These are phyloP conservation scores for Trifolium pratense DNA, from an alignment of 306 rosid species.

Conservation along the genomic window DNA sequence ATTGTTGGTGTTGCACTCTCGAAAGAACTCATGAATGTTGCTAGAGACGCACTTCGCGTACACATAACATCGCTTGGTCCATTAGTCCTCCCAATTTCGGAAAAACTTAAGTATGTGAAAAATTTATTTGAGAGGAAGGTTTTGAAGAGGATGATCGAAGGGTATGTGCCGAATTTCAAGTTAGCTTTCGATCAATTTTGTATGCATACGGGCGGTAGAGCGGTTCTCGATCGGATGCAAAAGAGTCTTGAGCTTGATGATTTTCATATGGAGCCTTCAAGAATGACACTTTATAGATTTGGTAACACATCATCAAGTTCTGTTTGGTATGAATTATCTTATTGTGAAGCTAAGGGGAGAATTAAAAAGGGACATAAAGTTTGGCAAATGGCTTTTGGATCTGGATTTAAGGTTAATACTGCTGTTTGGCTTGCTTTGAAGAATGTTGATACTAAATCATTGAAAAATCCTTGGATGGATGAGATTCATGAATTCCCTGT, in stretches of 20 bases:
- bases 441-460: conserved; percentile 51
- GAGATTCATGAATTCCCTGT: conserved; percentile 77
- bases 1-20: conserved; percentile 68
- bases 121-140: conserved; percentile 60
- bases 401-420: conserved; percentile 85
- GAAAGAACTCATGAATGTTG: conserved; percentile 78
- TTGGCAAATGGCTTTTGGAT: conserved; percentile 92
- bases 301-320: conserved; percentile 89
- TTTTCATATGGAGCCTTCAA: conserved; percentile 84
- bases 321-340: conserved; percentile 82
- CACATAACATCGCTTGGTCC: conserved; percentile 84
- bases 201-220: conserved; percentile 60
- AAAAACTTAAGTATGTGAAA: conserved; percentile 58
- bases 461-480: conserved; percentile 69
- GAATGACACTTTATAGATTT: conserved; percentile 71
- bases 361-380: conserved; percentile 67
- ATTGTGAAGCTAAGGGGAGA: conserved; percentile 80
- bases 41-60: conserved; percentile 75
- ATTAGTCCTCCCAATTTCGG: conserved; percentile 72
- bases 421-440: conserved; percentile 78
- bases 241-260: conserved; percentile 73
- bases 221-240: conserved; percentile 76
- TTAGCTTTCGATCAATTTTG: conserved; percentile 73
- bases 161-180: conserved; percentile 75
- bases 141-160: conserved; percentile 58